Base-by-base conservation (phyloP, 2,329 filamentous ascomycete species). In the Amauroascus niger region DNA sequence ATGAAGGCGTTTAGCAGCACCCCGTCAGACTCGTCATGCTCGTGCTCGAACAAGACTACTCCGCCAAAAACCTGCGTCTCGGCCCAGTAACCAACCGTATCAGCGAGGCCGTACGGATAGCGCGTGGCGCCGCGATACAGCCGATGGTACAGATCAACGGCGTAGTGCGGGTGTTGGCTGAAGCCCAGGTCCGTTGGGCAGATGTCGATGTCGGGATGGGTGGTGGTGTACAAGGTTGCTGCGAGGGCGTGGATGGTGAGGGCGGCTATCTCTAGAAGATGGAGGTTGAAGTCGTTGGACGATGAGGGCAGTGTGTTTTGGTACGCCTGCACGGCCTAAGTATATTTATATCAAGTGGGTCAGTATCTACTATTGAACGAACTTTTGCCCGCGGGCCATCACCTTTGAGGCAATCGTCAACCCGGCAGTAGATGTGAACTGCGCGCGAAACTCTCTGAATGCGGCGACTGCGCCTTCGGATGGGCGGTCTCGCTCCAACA, bases 11-110 rank as follows among this genome's bases (percentile, higher is more conserved):
- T 49, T 33, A 49, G 22, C 45, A 32, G 24, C 22, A 30, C 30
- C 16, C 30, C 30, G 30, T 49, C 45, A 13, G 9, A n/a, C 24
- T 49, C 30, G n/a, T 30, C 54, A 18, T n/a, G n/a, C n/a, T n/a
- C n/a, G n/a, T 45, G 54, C 11, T 65, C 62, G 47, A 64, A 65
- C 14, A 64, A 44, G n/a, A 63, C 56, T 20, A 65, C 60, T 11
- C 61, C 63, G 8, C 62, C 61, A 16, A 64, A 58, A 14, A 64
- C 53, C 3, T 59, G 56, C 32, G 53, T 53, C 49, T 63, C 62
- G 28, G 61, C 60, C 63, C 60, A 65, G 54, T 64, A 64, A 8
- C 60, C 62, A 51, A 62, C 61, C 44, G 56, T 52, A 48, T 63
- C 62, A 14, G 58, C 61, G 24, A 64, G 44, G 16, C 60, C 62